A percentile compares a stretch with the other conserved stretches of the same genome.
Evolutionary conservation across 2,329 filamentous ascomycete species (phyloP).

Genomic region (Metarhizium album): DNA sequence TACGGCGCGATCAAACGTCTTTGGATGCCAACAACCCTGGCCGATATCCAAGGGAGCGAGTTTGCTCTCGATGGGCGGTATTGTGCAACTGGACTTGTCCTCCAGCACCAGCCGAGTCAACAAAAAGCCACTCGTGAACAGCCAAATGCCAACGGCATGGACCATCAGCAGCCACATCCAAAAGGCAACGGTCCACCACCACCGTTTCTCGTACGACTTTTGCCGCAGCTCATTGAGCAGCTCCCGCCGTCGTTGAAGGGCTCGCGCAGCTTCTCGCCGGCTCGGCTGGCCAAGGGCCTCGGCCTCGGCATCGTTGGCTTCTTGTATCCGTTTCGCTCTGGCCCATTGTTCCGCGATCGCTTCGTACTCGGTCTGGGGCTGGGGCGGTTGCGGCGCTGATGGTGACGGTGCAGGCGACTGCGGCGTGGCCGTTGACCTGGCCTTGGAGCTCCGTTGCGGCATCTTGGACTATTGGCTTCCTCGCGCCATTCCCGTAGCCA

Average conservation of each 20-base stretch:
- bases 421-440: slow-evolving; percentile 14
- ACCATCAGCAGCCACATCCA: slow-evolving; percentile 61
- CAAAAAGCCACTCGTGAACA: slow-evolving; percentile 92
- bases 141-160: slow-evolving; percentile 71
- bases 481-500: slow-evolving; percentile 14
- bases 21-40: slow-evolving; percentile 90
- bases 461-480: slow-evolving; percentile 13
- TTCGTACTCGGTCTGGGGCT: slow-evolving; percentile 34
- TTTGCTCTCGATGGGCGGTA: slow-evolving; percentile 51
- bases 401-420: slow-evolving; percentile 5
- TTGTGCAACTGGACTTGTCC: slow-evolving; percentile 59
- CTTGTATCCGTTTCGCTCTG: slow-evolving; percentile 39
- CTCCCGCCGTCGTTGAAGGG: slow-evolving; percentile 33
- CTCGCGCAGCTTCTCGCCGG: slow-evolving; percentile 23
- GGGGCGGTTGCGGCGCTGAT: neutral
- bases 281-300: slow-evolving; percentile 18
- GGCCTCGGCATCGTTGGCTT: slow-evolving; percentile 27
- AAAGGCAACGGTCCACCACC: slow-evolving; percentile 52
- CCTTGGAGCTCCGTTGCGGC: slow-evolving; percentile 15
- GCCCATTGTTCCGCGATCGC: slow-evolving; percentile 43
- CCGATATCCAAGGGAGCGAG: slow-evolving; percentile 32
- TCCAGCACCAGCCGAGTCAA: slow-evolving; percentile 75
- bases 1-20: slow-evolving; percentile 83
- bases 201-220: slow-evolving; percentile 39
- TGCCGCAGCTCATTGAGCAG: slow-evolving; percentile 38